Evolutionary conservation across 2,329 filamentous ascomycete genomes (phyloP), one percentile per base, ranked within the genome.

Genomic region (Fonsecaea multimorphosa): DNA sequence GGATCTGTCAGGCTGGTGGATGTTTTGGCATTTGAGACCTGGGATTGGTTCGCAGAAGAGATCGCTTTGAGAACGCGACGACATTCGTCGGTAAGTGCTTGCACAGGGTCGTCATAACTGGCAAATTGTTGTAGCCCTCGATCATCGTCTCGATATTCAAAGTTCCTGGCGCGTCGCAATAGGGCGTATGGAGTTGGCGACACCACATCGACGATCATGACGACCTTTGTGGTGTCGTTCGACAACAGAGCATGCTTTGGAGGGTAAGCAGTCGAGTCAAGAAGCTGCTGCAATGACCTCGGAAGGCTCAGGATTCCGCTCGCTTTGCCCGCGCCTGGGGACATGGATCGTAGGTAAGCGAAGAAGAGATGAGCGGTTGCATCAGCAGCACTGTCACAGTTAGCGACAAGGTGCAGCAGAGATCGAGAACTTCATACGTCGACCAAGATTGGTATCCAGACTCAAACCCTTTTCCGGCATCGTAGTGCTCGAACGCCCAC

Each of bases 301-400:
- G 95, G 95, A 16, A 99, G 85, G 70, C 90, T 86, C 0, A 93
- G 91, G 67, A 98, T 96, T 54, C 91, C 91, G 69, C 87, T 91
- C 59, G 90, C 82, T 68, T 89, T 85, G 36, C 84, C 76, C 14
- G 84, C 86, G 68, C 94, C 90, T n/a, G 95, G 94, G 1, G 92
- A 88, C 54, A 97, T 81, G 0, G 93, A 97, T 72, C 95, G 87
- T 55, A 99, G 86, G 76, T 98, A 99, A 63, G 95, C 95, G 76
- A 99, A 99, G 83, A 99, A 99, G 61, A 99, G 82, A 81, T 99
- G 95, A 74, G 93, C 97, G 22, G 94, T 93, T 61, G 95, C 95
- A 83, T 98, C 93, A 65, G 95, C 95, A 67, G 94, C 93, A 74
- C 91, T 96, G 73, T 31, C 70, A 34, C 64, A 32, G 61, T 58